These are phyloP conservation scores for Royoungia palumana DNA, from an alignment of 768 basidiomycete genomes.

Conservation along the genomic window DNA sequence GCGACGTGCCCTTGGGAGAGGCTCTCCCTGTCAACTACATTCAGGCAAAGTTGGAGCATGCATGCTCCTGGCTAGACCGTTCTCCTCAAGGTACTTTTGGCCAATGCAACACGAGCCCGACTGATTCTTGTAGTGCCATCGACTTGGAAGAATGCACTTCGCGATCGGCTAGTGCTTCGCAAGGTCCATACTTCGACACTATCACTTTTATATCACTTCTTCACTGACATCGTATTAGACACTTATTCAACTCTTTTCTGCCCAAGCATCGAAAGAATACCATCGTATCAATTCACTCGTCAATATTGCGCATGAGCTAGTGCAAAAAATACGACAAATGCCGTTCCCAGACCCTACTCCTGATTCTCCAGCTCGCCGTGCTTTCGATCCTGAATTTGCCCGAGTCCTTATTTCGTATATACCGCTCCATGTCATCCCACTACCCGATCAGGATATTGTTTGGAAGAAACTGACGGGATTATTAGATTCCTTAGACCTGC, in stretches of 20 bases:
- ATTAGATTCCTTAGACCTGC: conserved; percentile 56
- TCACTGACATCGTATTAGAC: conserved; percentile 18
- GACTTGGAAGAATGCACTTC: conserved; percentile 51
- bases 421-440: conserved; percentile 58
- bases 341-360: conserved; percentile 37
- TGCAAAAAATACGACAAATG: conserved; percentile 16
- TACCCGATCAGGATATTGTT: conserved; percentile 46
- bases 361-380: conserved; percentile 47
- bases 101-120: background rate
- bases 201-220: background rate
- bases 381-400: conserved; percentile 65
- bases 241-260: conserved; percentile 24
- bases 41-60: conserved; percentile 54
- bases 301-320: conserved; percentile 14
- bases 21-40: conserved; percentile 52
- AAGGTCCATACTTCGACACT: conserved; percentile 41
- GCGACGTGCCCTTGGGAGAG: conserved; percentile 74
- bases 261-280: conserved; percentile 27
- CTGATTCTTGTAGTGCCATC: conserved; percentile 37
- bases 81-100: conserved; percentile 39
- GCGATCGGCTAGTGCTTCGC: conserved; percentile 52
- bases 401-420: conserved; percentile 66
- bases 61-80: conserved; percentile 55
- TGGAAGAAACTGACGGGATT: conserved; percentile 51
- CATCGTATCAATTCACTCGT: conserved; percentile 16